Evolutionary conservation across 192 early-diverging fungal genomes (phyloP).

Genomic region (Diversispora eburnea): DNA sequence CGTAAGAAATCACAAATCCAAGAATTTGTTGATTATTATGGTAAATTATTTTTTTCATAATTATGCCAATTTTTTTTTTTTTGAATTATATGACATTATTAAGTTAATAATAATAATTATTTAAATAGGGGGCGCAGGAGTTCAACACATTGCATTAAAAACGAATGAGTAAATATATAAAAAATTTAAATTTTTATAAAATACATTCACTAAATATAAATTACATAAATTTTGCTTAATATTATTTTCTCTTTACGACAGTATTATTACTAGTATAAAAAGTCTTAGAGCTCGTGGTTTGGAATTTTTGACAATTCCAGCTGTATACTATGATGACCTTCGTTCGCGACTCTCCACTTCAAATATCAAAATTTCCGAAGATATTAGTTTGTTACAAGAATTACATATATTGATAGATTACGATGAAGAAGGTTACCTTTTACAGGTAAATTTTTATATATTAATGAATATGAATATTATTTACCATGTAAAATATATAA

Average conservation of each 20-base stretch:
- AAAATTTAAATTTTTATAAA: neutral
- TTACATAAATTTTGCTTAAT: neutral
- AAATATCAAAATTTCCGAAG: slow-evolving; percentile 71
- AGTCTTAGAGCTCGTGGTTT: slow-evolving; percentile 82
- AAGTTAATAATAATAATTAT: neutral
- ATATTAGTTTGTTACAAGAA: slow-evolving; percentile 76
- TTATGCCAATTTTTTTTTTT: neutral
- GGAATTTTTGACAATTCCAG: slow-evolving; percentile 84
- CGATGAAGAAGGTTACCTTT: slow-evolving; percentile 93
- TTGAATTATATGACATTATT: slow-evolving; percentile 6
- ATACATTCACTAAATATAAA: neutral
- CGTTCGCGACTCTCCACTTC: slow-evolving; percentile 68
- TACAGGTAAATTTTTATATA: slow-evolving; percentile 51
- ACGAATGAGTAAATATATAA: slow-evolving; percentile 47
- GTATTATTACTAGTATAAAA: slow-evolving; percentile 80
- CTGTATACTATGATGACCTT: slow-evolving; percentile 85
- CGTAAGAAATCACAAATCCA: slow-evolving; percentile 96
- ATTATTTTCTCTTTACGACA: neutral
- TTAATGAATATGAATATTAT: too few relatives aligned
- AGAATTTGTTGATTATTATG: slow-evolving; percentile 85
- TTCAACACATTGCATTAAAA: slow-evolving; percentile 93
- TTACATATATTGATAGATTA: slow-evolving; percentile 93
- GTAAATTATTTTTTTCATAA: slow-evolving; percentile 31
- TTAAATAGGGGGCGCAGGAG: slow-evolving; percentile 61
- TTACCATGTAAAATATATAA: too few relatives aligned